A percentile compares a stretch with the other conserved stretches of the same genome.
Conservation (phyloP, 768 basidiomycete species). For the Pulveroboletus sp. region DNA sequence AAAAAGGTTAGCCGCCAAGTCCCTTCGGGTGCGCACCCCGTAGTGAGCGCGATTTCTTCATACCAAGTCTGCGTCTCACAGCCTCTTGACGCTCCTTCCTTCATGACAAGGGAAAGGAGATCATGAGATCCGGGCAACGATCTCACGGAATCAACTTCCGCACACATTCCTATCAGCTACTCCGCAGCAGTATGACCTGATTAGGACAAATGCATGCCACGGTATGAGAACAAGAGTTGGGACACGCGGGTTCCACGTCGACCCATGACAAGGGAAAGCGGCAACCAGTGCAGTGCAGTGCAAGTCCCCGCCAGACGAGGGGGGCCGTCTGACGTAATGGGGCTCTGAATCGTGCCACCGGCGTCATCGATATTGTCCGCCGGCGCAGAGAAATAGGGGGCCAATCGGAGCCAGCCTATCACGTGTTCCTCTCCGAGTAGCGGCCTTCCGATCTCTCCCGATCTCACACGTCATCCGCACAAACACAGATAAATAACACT, state of each 20-base stretch:
- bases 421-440: too few species aligned
- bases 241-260: background rate
- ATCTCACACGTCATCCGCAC: slow-evolving; percentile 20
- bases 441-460: slow-evolving; percentile 6
- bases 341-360: slow-evolving; percentile 22
- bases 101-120: background rate
- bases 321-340: slow-evolving; percentile 20
- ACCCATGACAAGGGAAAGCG: slow-evolving; percentile 1
- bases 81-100: slow-evolving; percentile 2
- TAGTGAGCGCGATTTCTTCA: slow-evolving; percentile 11
- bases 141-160: slow-evolving; percentile 8
- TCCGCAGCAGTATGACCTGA: slow-evolving; percentile 13
- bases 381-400: slow-evolving; percentile 3
- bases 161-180: slow-evolving; percentile 1
- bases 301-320: background rate
- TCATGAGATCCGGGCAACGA: slow-evolving; percentile 13
- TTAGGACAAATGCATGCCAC: background rate
- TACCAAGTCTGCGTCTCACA: background rate
- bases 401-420: slow-evolving; percentile 14
- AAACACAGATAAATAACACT: slow-evolving; percentile 21
- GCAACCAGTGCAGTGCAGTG: background rate
- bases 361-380: slow-evolving; percentile 28
- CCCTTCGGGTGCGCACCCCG: background rate
- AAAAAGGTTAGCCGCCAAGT: background rate
- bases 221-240: background rate